These are phyloP conservation scores for Penicillium pancosmium DNA, from an alignment of 495 filamentous ascomycete species.

Conservation along the genomic window DNA sequence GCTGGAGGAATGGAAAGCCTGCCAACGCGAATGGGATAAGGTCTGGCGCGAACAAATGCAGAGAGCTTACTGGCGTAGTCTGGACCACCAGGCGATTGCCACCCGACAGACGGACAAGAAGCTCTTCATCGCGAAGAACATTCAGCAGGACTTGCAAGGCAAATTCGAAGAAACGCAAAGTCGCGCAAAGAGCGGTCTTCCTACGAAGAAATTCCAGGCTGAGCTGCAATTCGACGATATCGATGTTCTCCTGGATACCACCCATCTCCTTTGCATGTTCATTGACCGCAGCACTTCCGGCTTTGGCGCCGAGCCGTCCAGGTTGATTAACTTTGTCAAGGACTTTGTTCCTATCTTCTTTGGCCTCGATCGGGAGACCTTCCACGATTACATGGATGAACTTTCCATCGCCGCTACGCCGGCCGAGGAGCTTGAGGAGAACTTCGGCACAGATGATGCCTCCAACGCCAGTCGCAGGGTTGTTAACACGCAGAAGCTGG, in stretches of 20 bases:
- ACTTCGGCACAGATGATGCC: constrained; percentile 49
- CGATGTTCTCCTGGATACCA: constrained; percentile 78
- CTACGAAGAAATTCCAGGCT: constrained; percentile 70
- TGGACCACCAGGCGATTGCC: constrained; percentile 92
- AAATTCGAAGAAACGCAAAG: constrained; percentile 84
- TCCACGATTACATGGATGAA: constrained; percentile 75
- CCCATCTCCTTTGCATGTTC: constrained; percentile 76
- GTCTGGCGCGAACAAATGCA: constrained; percentile 96
- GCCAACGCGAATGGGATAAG: constrained; percentile 97
- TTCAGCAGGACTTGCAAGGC: constrained; percentile 81
- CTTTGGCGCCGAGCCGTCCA: constrained; percentile 71
- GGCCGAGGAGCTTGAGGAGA: constrained; percentile 71
- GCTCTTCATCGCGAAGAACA: constrained; percentile 80
- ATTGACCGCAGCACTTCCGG: constrained; percentile 68
- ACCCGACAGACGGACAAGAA: constrained; percentile 86
- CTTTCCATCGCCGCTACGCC: constrained; percentile 61
- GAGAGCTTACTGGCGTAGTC: constrained; percentile 87
- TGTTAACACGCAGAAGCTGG: constrained; percentile 69
- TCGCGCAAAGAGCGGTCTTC: constrained; percentile 60
- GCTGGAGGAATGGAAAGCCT: constrained; percentile 94
- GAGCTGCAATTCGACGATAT: constrained; percentile 71
- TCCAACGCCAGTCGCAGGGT: constrained; percentile 60
- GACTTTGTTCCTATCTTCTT: constrained; percentile 90
- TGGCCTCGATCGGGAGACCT: constrained; percentile 72
- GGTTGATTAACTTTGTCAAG: constrained; percentile 80